Conservation (phyloP, 345 rosid species). For the Aquilaria malaccensis region DNA sequence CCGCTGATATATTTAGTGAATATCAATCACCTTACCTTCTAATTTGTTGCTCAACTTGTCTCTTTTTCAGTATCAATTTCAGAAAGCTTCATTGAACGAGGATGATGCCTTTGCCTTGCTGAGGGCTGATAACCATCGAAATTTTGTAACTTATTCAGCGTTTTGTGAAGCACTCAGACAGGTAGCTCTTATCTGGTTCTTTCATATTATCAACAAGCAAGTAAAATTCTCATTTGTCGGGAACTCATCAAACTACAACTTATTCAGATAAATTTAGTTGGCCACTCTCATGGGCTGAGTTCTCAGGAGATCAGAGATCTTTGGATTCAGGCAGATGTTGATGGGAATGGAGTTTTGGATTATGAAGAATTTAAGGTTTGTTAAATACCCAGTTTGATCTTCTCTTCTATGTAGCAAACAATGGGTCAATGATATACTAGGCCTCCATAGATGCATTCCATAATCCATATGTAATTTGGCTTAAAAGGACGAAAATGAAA, state of each 20-base stretch:
- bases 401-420: neutral
- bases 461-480: neutral
- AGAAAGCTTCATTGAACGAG: conserved; percentile 49
- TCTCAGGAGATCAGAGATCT: conserved; percentile 52
- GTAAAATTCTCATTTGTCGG: conserved; percentile 10
- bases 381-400: neutral
- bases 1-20: neutral
- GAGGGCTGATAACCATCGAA: conserved; percentile 38
- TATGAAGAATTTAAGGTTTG: conserved; percentile 57
- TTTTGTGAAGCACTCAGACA: conserved; percentile 63
- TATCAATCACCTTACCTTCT: conserved; percentile 3
- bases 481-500: neutral
- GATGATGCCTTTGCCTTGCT: conserved; percentile 51
- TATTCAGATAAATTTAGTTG: conserved; percentile 45
- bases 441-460: neutral
- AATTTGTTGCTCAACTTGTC: conserved; percentile 12
- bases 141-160: conserved; percentile 43
- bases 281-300: conserved; percentile 55
- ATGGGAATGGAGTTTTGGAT: conserved; percentile 56
- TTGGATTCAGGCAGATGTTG: conserved; percentile 54
- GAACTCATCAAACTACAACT: neutral
- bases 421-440: neutral
- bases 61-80: conserved; percentile 50
- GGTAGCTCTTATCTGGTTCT: conserved; percentile 28
- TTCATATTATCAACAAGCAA: neutral